Base-by-base conservation (phyloP, 2,329 filamentous ascomycete species). In the Keithomyces neogunnii region DNA sequence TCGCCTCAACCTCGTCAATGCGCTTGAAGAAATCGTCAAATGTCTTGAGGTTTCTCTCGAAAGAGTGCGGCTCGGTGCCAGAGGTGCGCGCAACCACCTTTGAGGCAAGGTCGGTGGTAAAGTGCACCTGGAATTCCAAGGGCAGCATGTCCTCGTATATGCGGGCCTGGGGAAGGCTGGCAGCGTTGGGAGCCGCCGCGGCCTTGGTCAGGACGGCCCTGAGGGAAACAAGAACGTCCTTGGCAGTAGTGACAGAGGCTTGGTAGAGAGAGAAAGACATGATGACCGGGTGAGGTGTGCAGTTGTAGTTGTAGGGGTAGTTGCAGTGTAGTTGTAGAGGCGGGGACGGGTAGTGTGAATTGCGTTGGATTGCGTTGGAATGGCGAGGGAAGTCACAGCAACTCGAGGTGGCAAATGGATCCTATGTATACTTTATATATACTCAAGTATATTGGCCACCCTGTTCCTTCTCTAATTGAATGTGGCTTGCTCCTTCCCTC, bases 211-310 rank as follows among this genome's bases (percentile, higher is more conserved):
- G 61, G 56, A 75, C 59, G 50, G 31, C 47, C 31, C 60, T 51
- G 51, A 72, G 62, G 32, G 64, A 56, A 48, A 59, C 59, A 42
- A 73, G 56, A 55, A 58, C 57, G 36, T 63, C 62, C 58, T 56
- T 60, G 55, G 66, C 58, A 51, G 60, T 43, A 51, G 60, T 56
- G 53, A 75, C 51, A 53, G 62, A 64, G 51, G 62, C 55, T 53
- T 73, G 69, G 71, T 72, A 73, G 53, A 74, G 60, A n/a, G 69
- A 60, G 67, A 61, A 66, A 55, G 64, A 61, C 65, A 68, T 69
- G 54, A 56, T 72, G 58, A 51, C 52, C 36, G 47, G 26, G 8
- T 40, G 38, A 19, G 5, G n/a, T 40, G 8, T 26, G 42, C 3
- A 26, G 19, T 19, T 19, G 19, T 19, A 19, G 19, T 19, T n/a